Evolutionary conservation across 2,329 filamentous ascomycete species (phyloP), one percentile per base, ranked within the genome.

Genomic region (Dactylellina leptospora): DNA sequence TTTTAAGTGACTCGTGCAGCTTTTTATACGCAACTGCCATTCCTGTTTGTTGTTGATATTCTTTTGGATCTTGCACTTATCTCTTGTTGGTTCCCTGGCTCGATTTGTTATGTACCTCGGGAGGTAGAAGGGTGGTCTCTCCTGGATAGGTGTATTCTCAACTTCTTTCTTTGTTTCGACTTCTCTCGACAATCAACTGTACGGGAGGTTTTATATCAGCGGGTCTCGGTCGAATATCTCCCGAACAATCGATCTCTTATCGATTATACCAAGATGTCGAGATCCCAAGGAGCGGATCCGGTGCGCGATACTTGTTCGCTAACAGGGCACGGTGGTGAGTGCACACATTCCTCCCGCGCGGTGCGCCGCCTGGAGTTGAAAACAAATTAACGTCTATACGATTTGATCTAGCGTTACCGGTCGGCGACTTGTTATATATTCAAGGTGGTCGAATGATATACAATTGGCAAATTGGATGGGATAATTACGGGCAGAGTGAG

Each of bases 381-480:
- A n/a, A n/a, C n/a, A n/a, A n/a, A n/a, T n/a, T n/a, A n/a, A n/a
- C n/a, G n/a, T 11, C 4, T 23, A 2, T 8, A 20, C 20, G 16
- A 40, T 16, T 1, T 20, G 9, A 45, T 20, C 18, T 38, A 71
- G 66, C 48, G 5, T 22, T 71, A 30, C 50, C 36, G 3, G 33
- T 63, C 38, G 58, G 48, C 8, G 66, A 71, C 20, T 5, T 58
- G 3, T 30, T 71, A 9, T 71, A 71, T 20, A 30, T 71, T 11
- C 50, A 53, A 25, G 66, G 66, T 8, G 66, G 66, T n/a, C 58
- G 66, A 16, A 71, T 71, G 66, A 71, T 71, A 71, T 71, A 71
- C 18, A 25, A 56, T 10, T 66, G 61, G 61, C 13, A 42, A 5
- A 18, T 13, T 13, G 58, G 51, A 10, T 71, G 42, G 44, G 36